Base-by-base conservation (phyloP, 495 filamentous ascomycete genomes). In the Pyronema omphalodes region DNA sequence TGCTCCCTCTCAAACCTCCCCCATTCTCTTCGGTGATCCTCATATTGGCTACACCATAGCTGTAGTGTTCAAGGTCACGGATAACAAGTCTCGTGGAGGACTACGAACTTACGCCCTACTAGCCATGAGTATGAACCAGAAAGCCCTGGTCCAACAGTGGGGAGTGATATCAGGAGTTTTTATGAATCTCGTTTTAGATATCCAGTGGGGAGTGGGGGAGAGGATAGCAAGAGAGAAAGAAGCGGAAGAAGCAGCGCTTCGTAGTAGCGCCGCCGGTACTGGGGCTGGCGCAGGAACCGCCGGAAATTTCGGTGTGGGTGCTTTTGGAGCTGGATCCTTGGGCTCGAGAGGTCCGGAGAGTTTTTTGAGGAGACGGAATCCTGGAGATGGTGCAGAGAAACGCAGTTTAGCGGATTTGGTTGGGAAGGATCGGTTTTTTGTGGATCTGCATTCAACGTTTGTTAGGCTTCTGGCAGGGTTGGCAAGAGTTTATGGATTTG, bases 41-140 rank as follows among this genome's bases (percentile, higher is more conserved):
- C 68, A 75, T 0, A 78, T 82, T 3, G 89, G 88, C 44, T 93
- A 89, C 68, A 93, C 88, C 3, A 89, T 89, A 9, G 88, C 88
- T 54, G 93, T 85, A 66, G 82, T 93, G 60, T 94, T 95, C 66
- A 85, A 86, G 18, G 81, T 94, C 8, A 79, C 82, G 14, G 88
- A 95, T 65, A 75, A 87, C 17, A 82, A 88, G 69, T 87, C 88
- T 14, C 86, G 88, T 37, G 88, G 88, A 43, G 79, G 84, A 56
- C 78, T 82, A 58, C 80, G 88, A 55, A 82, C 84, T 41, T 95
- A 95, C 67, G 87, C 88, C 41, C 74, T 95, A 43, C 71, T 94
- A 46, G 86, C 84, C n/a, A 77, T 94, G 52, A 74, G 70, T 57
- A 77, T 75, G 41, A 74, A 85, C 60, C 83, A 85, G 55, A 77